Conservation (phyloP, 1,139 yeast species). For the Zygosaccharomyces sapae region DNA sequence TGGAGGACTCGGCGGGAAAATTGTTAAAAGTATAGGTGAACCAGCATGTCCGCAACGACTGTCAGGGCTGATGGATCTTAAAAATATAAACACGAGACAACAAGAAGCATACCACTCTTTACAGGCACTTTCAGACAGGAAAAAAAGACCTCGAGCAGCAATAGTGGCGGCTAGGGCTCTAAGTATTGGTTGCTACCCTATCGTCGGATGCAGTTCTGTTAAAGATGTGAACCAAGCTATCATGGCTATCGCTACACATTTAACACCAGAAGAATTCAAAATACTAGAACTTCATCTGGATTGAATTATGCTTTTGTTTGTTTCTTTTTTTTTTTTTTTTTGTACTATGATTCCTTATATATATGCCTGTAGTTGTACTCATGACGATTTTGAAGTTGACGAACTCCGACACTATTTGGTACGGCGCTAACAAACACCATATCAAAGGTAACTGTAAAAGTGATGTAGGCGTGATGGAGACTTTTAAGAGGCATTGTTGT, state of each 20-base stretch:
- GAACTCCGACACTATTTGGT: neutral
- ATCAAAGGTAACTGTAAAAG: neutral
- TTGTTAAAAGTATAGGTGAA: neutral
- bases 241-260: slow-evolving; percentile 1
- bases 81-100: neutral
- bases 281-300: slow-evolving; percentile 2
- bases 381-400: neutral
- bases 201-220: slow-evolving; percentile 3
- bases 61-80: neutral
- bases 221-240: slow-evolving; percentile 1
- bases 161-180: slow-evolving; percentile 1
- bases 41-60: neutral
- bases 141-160: neutral
- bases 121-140: slow-evolving; percentile 2
- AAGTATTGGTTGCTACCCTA: neutral
- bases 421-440: neutral
- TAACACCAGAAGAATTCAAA: slow-evolving; percentile 1
- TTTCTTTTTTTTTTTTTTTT: no score
- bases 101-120: neutral
- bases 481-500: no score
- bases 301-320: neutral
- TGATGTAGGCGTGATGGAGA: no score
- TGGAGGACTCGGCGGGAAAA: slow-evolving; percentile 3
- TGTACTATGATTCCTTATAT: no score
- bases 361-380: neutral